phyloP scores from a whole-genome alignment of 441 rosid species.

The Brassica balearica region DNA sequence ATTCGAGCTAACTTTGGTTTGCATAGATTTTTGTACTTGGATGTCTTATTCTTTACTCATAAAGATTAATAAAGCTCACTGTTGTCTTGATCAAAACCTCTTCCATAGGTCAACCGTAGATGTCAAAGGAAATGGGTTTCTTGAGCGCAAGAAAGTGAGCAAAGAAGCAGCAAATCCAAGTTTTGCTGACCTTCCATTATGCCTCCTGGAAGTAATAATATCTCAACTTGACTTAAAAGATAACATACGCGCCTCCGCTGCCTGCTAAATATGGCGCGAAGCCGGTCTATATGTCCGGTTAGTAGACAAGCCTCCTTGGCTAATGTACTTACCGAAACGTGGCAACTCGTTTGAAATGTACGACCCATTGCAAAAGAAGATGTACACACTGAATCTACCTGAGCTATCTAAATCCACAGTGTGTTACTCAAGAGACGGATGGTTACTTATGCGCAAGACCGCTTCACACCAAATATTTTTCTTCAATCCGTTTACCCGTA shows the following conservation, averaged over 20 bases:
- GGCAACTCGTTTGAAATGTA: slow-evolving; percentile 49
- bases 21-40: neutral
- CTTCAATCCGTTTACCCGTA: slow-evolving; percentile 49
- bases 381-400: slow-evolving; percentile 59
- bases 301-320: neutral
- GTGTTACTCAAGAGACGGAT: slow-evolving; percentile 65
- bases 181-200: neutral
- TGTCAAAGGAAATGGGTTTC: too few species aligned
- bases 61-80: neutral
- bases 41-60: neutral
- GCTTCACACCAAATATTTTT: slow-evolving; percentile 53
- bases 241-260: neutral
- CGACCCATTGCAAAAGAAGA: slow-evolving; percentile 57
- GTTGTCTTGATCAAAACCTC: too few species aligned
- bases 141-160: neutral
- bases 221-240: neutral
- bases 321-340: neutral
- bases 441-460: slow-evolving; percentile 62
- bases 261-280: neutral
- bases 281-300: neutral
- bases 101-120: too few species aligned
- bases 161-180: neutral
- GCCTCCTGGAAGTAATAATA: neutral
- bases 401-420: slow-evolving; percentile 63
- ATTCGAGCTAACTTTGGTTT: neutral